These are phyloP conservation scores for Alternaria triticina DNA, from an alignment of 2,329 filamentous ascomycete genomes.

Conservation along the genomic window DNA sequence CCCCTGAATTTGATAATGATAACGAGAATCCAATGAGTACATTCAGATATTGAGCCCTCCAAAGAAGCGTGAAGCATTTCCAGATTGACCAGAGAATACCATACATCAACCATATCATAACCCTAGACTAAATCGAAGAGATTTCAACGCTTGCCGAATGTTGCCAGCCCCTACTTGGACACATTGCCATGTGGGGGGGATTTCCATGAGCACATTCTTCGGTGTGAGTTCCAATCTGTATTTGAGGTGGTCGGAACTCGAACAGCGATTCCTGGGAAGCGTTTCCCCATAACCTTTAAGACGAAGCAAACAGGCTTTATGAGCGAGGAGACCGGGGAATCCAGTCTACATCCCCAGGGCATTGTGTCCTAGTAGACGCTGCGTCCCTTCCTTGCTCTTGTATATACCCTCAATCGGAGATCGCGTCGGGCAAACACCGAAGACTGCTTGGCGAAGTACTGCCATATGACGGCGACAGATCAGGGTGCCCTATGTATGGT, in stretches of 20 bases:
- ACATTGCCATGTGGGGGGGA: accelerated
- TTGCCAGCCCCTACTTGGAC: accelerated
- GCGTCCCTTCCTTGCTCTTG: background rate
- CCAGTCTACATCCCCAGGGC: background rate
- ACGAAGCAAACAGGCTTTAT: too few species aligned
- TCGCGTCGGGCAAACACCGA: background rate
- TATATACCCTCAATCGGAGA: background rate
- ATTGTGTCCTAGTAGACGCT: background rate
- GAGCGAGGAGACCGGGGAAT: accelerated
- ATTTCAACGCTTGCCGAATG: background rate
- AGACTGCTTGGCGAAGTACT: background rate
- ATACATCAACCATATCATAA: too few species aligned
- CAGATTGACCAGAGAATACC: background rate
- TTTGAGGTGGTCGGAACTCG: background rate
- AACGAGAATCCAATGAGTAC: background rate
- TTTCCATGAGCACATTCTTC: background rate
- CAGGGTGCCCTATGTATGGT: accelerated
- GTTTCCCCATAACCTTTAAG: background rate
- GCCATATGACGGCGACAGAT: background rate
- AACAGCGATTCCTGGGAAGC: background rate
- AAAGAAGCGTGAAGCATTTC: background rate
- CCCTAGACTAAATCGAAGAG: accelerated
- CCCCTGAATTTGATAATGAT: background rate
- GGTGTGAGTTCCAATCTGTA: accelerated
- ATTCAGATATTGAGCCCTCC: background rate